Conservation (phyloP, 345 rosid genomes). For the Erodium maritimum region DNA sequence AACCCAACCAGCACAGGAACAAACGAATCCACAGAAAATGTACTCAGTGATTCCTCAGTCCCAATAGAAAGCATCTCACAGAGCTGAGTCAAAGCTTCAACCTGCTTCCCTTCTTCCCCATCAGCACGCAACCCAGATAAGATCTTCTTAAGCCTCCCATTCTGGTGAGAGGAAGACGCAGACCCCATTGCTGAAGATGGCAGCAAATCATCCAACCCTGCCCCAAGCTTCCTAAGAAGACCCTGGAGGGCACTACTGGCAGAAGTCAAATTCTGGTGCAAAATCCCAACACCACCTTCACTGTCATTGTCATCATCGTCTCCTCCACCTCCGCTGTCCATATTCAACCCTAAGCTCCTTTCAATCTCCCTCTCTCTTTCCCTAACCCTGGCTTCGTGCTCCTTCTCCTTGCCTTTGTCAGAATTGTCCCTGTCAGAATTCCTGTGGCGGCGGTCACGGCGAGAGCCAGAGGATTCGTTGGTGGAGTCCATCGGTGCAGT, state of each 20-base stretch:
- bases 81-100: constrained; percentile 94
- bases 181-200: constrained; percentile 77
- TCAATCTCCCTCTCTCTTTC: constrained; percentile 26
- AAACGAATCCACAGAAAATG: constrained; percentile 93
- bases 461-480: constrained; percentile 61
- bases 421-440: constrained; percentile 19
- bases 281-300: constrained; percentile 66
- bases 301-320: constrained; percentile 88
- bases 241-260: constrained; percentile 98
- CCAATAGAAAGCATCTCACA: constrained; percentile 96
- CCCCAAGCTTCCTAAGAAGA: constrained; percentile 82
- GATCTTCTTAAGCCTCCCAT: constrained; percentile 82
- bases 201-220: constrained; percentile 85
- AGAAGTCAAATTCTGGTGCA: constrained; percentile 80
- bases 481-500: constrained; percentile 63
- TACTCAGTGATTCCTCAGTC: constrained; percentile 88
- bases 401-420: constrained; percentile 95
- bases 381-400: constrained; percentile 54
- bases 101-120: constrained; percentile 97
- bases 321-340: constrained; percentile 39
- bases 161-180: constrained; percentile 77
- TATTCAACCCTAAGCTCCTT: constrained; percentile 39
- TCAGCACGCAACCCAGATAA: constrained; percentile 81
- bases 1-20: constrained; percentile 92
- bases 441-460: constrained; percentile 51